Evolutionary conservation across 768 basidiomycete genomes (phyloP).

Genomic region (Kwoniella shandongensis): DNA sequence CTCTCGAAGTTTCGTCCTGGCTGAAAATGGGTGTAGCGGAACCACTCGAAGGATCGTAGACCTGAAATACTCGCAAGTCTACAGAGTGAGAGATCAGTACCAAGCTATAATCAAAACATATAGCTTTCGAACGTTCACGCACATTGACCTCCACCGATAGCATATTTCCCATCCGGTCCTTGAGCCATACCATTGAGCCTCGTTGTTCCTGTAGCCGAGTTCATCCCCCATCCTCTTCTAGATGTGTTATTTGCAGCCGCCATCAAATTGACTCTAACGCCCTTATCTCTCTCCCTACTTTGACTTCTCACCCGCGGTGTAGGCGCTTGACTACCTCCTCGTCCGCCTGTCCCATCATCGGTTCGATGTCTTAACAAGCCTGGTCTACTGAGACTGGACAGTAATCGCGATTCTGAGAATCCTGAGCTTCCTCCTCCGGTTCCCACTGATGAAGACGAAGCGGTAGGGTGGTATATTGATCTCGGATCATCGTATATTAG

Average conservation of each 20-base stretch:
- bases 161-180: slow-evolving; percentile 44
- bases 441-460: background rate
- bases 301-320: slow-evolving; percentile 16
- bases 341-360: slow-evolving; percentile 22
- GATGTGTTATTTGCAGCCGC: background rate
- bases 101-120: too few relatives aligned
- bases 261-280: slow-evolving; percentile 32
- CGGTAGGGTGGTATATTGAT: slow-evolving; percentile 15
- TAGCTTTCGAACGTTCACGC: slow-evolving; percentile 9
- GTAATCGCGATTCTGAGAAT: background rate
- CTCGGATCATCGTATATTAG: slow-evolving; percentile 42
- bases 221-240: slow-evolving; percentile 26
- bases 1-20: slow-evolving; percentile 11
- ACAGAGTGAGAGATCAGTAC: background rate
- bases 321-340: slow-evolving; percentile 2
- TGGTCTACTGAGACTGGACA: slow-evolving; percentile 22
- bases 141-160: slow-evolving; percentile 48
- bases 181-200: slow-evolving; percentile 41
- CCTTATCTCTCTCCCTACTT: slow-evolving; percentile 22
- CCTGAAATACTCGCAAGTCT: slow-evolving; percentile 41
- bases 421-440: slow-evolving; percentile 4
- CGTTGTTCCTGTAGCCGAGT: slow-evolving; percentile 11
- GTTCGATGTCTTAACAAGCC: slow-evolving; percentile 31
- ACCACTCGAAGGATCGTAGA: slow-evolving; percentile 16
- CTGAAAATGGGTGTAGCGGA: slow-evolving; percentile 14